Evolutionary conservation across 2,329 filamentous ascomycete genomes (phyloP), one percentile per base, ranked within the genome.

Genomic region (Monosporascus sp.): DNA sequence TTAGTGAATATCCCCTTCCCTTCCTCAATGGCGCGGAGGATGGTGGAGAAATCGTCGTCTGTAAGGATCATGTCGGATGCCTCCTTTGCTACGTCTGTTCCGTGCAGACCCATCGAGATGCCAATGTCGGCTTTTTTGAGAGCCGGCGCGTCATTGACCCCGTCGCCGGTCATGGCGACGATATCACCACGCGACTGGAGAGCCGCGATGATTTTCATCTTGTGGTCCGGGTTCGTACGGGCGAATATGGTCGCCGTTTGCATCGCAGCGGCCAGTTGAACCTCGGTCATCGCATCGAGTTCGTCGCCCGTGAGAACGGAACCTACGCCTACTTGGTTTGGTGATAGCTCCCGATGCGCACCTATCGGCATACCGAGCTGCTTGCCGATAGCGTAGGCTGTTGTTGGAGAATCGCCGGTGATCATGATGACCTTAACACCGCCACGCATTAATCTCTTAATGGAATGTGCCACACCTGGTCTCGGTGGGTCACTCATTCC

Each of bases 1-100:
- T 99, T 99, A 80, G 94, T 96, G 73, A 99, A 99, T 62, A 99
- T 99, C 52, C 92, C 94, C 72, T 99, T 99, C 72, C 94, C 95
- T 74, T 99, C 94, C 70, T 99, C 94, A 57, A 99, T 99, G 31
- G 94, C 94, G 55, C 86, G 89, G 11, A 99, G 79, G 58, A 99
- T 99, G 5, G 90, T 94, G 0, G 88, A 89, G 68, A 95, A 94
- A 70, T 94, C 88, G 68, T 95, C 90, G 61, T 94, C 89, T 0
- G 89, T 94, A 50, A 95, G 74, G 58, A 95, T 93, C 90, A 95
- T 95, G 65, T 94, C 90, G n/a, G 90, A 86, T 9, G 90, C 90
- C 70, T 94, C 94, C 74, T 99, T 99, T 57, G 94, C 94, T 41
- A 99, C 94, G 66, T 99, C 94, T 2, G 94, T 99, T 37, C 94